These are phyloP conservation scores for Conoideocrella luteorostrata DNA, from an alignment of 2,329 filamentous ascomycete species.

Conservation along the genomic window DNA sequence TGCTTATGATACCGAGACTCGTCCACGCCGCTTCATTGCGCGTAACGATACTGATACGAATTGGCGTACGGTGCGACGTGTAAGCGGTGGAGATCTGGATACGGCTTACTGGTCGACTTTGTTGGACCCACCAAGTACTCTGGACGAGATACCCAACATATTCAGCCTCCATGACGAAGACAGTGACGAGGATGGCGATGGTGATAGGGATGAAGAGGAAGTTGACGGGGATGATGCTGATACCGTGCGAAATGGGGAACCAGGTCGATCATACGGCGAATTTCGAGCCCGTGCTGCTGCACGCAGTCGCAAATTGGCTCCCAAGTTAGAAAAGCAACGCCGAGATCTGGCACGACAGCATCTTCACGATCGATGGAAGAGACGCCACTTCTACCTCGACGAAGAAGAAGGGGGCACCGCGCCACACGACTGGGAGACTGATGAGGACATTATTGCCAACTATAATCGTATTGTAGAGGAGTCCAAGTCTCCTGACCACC, in stretches of 20 bases:
- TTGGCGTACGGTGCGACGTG: constrained; percentile 27
- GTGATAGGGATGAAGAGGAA: constrained; percentile 19
- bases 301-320: constrained; percentile 28
- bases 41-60: constrained; percentile 27
- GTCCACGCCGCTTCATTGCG: constrained; percentile 21
- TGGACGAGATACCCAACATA: constrained; percentile 36
- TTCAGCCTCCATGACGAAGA: constrained; percentile 26
- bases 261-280: constrained; percentile 31
- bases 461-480: constrained; percentile 26
- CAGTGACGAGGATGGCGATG: constrained; percentile 20
- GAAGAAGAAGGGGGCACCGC: constrained; percentile 71
- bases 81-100: constrained; percentile 25
- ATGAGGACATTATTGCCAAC: constrained; percentile 48
- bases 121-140: constrained; percentile 37
- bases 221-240: constrained; percentile 18
- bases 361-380: constrained; percentile 67
- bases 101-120: constrained; percentile 37
- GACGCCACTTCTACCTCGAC: constrained; percentile 75
- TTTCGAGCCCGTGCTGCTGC: constrained; percentile 30
- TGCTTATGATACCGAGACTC: constrained; percentile 26
- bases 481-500: constrained; percentile 34
- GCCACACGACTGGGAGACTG: constrained; percentile 57
- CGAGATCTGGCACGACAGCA: constrained; percentile 41
- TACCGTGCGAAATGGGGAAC: constrained; percentile 6
- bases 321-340: constrained; percentile 33